Percentiles rank a stretch among this genome's conserved stretches.
phyloP scores from a whole-genome alignment of 176 grass and related monocot species.

The Carex pumila region DNA sequence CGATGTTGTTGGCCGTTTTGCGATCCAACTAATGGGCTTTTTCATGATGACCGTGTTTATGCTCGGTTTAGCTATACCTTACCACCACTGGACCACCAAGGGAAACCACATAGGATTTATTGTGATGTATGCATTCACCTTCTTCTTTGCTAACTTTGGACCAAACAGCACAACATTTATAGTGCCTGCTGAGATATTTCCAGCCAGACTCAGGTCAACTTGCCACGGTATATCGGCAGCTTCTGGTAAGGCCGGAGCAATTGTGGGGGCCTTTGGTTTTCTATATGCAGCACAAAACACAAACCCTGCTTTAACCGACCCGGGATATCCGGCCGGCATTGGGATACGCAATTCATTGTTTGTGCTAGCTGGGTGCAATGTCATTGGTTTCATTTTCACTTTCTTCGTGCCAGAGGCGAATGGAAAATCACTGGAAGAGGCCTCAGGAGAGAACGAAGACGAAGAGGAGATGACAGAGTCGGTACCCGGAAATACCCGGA shows the following conservation, averaged over 20 bases:
- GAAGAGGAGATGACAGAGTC: neutral
- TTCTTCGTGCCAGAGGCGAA: conserved; percentile 51
- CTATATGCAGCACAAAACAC: conserved; percentile 38
- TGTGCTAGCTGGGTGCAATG: conserved; percentile 31
- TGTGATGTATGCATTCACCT: conserved; percentile 40
- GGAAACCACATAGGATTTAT: conserved; percentile 31
- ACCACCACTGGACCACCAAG: conserved; percentile 28
- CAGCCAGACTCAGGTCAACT: conserved; percentile 37
- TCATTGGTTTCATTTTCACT: conserved; percentile 34
- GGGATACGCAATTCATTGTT: conserved; percentile 42
- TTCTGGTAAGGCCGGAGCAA: conserved; percentile 32
- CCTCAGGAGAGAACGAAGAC: conserved; percentile 42
- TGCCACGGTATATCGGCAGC: conserved; percentile 55
- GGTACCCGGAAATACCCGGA: neutral
- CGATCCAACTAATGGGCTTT: conserved; percentile 44
- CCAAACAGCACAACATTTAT: conserved; percentile 64
- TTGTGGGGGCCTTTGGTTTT: conserved; percentile 34
- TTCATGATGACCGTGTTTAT: conserved; percentile 53
- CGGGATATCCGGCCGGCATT: conserved; percentile 29
- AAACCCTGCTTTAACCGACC: neutral
- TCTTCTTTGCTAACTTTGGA: conserved; percentile 77
- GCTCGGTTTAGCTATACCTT: conserved; percentile 50
- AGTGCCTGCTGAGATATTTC: conserved; percentile 48
- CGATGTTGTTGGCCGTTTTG: conserved; percentile 35
- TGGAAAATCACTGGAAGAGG: conserved; percentile 51